These are phyloP conservation scores for Globisporangium abappressorium DNA, from an alignment of 352 stramenopile genomes.

Conservation along the genomic window DNA sequence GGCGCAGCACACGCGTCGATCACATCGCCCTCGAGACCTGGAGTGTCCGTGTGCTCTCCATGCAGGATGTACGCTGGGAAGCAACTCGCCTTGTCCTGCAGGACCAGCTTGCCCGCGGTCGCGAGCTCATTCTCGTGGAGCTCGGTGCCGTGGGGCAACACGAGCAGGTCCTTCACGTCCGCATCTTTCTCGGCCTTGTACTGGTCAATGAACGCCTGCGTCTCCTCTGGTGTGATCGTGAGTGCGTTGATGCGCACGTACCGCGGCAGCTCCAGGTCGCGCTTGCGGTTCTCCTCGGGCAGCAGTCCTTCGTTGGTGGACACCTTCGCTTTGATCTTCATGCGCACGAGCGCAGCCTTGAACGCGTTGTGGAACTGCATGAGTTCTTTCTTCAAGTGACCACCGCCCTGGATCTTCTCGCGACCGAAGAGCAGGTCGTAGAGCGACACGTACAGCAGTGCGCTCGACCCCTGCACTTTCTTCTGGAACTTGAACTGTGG, in stretches of 20 bases:
- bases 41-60: slow-evolving; percentile 49
- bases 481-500: slow-evolving; percentile 66
- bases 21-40: slow-evolving; percentile 69
- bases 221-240: slow-evolving; percentile 45
- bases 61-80: slow-evolving; percentile 95
- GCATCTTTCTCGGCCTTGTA: slow-evolving; percentile 70
- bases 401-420: slow-evolving; percentile 84
- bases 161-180: slow-evolving; percentile 90
- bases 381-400: slow-evolving; percentile 86
- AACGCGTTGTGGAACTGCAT: slow-evolving; percentile 74
- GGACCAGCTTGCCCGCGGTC: slow-evolving; percentile 82
- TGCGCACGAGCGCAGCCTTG: slow-evolving; percentile 62
- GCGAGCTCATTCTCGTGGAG: slow-evolving; percentile 84
- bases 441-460: slow-evolving; percentile 78
- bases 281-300: slow-evolving; percentile 74
- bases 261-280: slow-evolving; percentile 61
- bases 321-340: slow-evolving; percentile 84
- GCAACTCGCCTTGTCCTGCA: slow-evolving; percentile 98
- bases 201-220: slow-evolving; percentile 41
- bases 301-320: slow-evolving; percentile 75
- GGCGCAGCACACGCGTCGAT: slow-evolving; percentile 97
- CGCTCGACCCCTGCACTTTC: slow-evolving; percentile 43
- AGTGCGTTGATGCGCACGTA: slow-evolving; percentile 96
- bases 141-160: slow-evolving; percentile 87
- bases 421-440: slow-evolving; percentile 88